phyloP scores from a whole-genome alignment of 345 rosid genomes.

The Ceriops tagal region DNA sequence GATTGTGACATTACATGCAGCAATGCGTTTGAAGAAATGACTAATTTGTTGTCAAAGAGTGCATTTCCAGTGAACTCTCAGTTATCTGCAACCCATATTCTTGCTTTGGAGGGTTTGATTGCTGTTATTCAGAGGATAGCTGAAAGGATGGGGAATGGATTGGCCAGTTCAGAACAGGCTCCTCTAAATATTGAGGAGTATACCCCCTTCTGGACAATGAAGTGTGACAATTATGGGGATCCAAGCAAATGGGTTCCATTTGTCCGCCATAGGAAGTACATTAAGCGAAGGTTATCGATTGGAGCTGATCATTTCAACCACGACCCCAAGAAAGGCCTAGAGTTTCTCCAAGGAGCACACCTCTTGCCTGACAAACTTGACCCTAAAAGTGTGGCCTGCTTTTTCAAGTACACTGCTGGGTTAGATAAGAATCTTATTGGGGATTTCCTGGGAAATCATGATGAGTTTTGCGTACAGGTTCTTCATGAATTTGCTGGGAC shows the following conservation, averaged over 20 bases:
- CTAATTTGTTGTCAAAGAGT: constrained; percentile 60
- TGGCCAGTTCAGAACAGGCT: constrained; percentile 30
- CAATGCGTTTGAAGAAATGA: constrained; percentile 65
- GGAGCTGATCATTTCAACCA: constrained; percentile 73
- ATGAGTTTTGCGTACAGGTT: constrained; percentile 68
- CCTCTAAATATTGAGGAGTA: constrained; percentile 37
- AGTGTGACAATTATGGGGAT: constrained; percentile 51
- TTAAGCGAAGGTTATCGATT: constrained; percentile 54
- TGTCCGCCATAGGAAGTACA: constrained; percentile 47
- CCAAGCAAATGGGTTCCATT: constrained; percentile 59
- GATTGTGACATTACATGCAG: constrained; percentile 71
- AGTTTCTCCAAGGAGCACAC: constrained; percentile 62
- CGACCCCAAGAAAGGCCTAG: constrained; percentile 63
- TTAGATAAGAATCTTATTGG: constrained; percentile 66
- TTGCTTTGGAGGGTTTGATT: constrained; percentile 67
- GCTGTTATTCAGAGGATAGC: constrained; percentile 57
- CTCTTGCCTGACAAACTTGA: constrained; percentile 66
- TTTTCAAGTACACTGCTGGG: constrained; percentile 69
- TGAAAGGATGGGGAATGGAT: constrained; percentile 51
- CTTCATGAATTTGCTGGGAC: constrained; percentile 70
- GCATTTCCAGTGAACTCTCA: constrained; percentile 72
- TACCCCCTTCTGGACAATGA: constrained; percentile 51
- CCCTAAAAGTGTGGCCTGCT: constrained; percentile 60
- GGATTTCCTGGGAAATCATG: constrained; percentile 71
- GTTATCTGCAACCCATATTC: constrained; percentile 68